Evolutionary conservation across 768 basidiomycete species (phyloP), one percentile per base, ranked within the genome.

Genomic region (Xerocomus potaroensis): DNA sequence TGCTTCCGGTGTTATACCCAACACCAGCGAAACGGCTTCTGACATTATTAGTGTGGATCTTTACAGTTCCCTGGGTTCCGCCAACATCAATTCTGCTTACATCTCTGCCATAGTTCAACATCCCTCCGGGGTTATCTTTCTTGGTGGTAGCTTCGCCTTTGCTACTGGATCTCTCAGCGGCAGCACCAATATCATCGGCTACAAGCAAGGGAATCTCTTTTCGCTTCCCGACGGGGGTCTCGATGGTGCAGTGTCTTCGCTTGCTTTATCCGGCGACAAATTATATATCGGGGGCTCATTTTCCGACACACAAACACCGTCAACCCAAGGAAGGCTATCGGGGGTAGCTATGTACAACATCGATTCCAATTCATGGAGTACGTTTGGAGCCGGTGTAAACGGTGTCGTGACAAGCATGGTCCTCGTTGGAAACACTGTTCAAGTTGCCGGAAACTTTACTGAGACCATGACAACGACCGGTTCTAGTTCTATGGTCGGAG

Each of bases 261-360:
- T 94, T 32, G 70, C 76, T n/a, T 57, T 86, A 26, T 68, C 74
- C 44, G 81, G 78, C 10, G 75, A 87, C 56, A 71, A 71, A 16
- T 66, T 98, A 10, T 96, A 77, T 62, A 81, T 94, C 32, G 95
- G 91, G n/a, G 96, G 96, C 1, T 72, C 81, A 0, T 99, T 99
- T 71, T 76, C 73, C 1, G 83, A 87, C 51, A 87, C 91, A 0
- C 63, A 65, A 2, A 69, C 74, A 5, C 68, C 73, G 14, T 79
- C 83, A 0, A 75, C 72, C 2, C 68, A 74, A 37, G 77, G 78
- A 44, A 69, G 66, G 27, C 68, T 91, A 29, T 65, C 65, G 35
- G 77, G 81, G 29, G 65, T 95, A 26, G 91, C 84, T 0, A 60
- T 79, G 43, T 97, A 92, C 64, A 77, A 92, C 53, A 69, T 91